Percentiles rank a stretch among this genome's conserved stretches.
Evolutionary conservation across 495 filamentous ascomycete species (phyloP).

Genomic region (Trichoderma reesei): DNA sequence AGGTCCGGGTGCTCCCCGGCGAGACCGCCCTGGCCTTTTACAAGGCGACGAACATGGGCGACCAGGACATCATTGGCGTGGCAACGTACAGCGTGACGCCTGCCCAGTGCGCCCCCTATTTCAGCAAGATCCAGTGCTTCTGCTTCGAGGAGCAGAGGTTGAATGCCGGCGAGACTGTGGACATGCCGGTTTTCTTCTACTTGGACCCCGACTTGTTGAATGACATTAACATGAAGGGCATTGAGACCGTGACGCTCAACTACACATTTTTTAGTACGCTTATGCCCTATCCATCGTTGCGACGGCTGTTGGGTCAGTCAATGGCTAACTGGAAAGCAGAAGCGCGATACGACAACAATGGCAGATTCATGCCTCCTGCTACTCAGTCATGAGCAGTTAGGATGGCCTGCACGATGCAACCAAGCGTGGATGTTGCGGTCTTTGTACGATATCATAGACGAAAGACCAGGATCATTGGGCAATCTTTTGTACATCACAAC

Average conservation of each 20-base stretch:
- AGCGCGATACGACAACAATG: conserved; percentile 80
- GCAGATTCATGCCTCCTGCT: conserved; percentile 31
- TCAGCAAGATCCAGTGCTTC: conserved; percentile 99
- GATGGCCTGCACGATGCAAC: neutral
- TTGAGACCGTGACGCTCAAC: conserved; percentile 87
- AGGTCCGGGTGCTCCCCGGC: conserved; percentile 88
- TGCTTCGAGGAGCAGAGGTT: conserved; percentile 94
- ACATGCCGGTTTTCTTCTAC: conserved; percentile 99
- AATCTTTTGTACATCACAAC: neutral
- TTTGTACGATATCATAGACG: neutral
- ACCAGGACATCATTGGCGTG: conserved; percentile 90
- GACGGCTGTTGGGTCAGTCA: conserved; percentile 9
- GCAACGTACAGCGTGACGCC: conserved; percentile 97
- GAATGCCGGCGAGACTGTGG: conserved; percentile 91
- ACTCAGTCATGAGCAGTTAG: conserved; percentile 12
- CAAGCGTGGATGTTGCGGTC: neutral
- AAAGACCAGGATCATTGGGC: neutral
- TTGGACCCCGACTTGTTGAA: conserved; percentile 92
- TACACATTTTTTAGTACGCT: conserved; percentile 98
- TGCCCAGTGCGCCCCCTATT: conserved; percentile 92
- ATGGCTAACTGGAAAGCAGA: conserved; percentile 42
- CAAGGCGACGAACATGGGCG: conserved; percentile 84
- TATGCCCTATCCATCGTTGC: conserved; percentile 9
- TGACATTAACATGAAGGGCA: conserved; percentile 83
- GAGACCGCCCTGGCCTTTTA: conserved; percentile 98